Evolutionary conservation across 2,329 filamentous ascomycete genomes (phyloP).

Genomic region (Paraconiothyrium brasiliense): DNA sequence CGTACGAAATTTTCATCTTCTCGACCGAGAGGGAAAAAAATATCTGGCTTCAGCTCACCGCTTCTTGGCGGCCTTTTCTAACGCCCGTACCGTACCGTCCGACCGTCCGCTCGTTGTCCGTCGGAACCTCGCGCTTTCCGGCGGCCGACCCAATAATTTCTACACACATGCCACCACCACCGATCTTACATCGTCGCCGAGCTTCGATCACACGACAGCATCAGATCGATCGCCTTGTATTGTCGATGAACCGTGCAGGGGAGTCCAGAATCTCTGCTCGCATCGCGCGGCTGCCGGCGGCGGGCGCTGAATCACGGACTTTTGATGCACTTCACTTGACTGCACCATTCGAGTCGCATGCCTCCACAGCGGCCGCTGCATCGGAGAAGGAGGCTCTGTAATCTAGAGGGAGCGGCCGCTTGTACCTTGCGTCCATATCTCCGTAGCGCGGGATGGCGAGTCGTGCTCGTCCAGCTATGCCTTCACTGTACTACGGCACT

Average conservation of each 20-base stretch:
- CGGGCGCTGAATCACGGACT: neutral
- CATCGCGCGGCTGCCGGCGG: neutral
- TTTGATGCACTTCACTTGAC: neutral
- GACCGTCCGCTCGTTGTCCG: slow-evolving; percentile 9
- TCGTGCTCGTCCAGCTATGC: too few species aligned
- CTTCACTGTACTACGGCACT: too few species aligned
- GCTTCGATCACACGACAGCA: neutral
- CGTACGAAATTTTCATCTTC: neutral
- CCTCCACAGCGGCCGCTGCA: neutral
- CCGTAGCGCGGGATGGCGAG: neutral
- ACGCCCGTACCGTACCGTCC: neutral
- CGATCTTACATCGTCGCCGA: neutral
- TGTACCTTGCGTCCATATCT: neutral
- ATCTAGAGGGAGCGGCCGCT: too few species aligned
- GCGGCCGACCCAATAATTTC: neutral
- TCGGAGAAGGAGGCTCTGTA: neutral
- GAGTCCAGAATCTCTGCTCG: neutral
- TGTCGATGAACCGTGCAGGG: neutral
- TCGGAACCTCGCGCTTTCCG: slow-evolving; percentile 3
- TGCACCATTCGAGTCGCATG: neutral
- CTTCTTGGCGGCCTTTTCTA: neutral
- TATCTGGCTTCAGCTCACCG: neutral
- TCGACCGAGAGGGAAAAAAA: neutral
- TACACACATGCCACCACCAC: neutral
- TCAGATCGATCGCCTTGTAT: neutral